Conservation (phyloP, 805 yeast genomes). For the Suhomyces xylopsoci region DNA sequence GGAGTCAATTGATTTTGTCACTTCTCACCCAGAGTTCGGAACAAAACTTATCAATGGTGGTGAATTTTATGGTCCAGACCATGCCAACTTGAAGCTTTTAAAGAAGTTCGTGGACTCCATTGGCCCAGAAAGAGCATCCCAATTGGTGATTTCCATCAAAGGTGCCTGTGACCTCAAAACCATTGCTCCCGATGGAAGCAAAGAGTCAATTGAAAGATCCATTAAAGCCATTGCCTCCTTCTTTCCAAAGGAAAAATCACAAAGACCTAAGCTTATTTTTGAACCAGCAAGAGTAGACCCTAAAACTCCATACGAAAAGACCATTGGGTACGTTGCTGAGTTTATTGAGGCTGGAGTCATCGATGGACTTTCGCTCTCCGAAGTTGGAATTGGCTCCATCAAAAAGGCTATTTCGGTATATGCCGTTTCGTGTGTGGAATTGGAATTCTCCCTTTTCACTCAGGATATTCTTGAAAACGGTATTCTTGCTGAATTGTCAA, state of each 20-base stretch:
- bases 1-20: constrained; percentile 44
- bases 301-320: constrained; percentile 54
- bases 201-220: constrained; percentile 45
- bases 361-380: constrained; percentile 72
- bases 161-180: constrained; percentile 50
- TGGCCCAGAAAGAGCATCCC: constrained; percentile 50
- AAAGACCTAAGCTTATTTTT: constrained; percentile 44
- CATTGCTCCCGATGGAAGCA: constrained; percentile 47
- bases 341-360: constrained; percentile 61
- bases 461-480: constrained; percentile 61
- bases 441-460: constrained; percentile 73
- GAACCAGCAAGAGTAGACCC: constrained; percentile 72
- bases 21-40: constrained; percentile 46
- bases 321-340: constrained; percentile 54
- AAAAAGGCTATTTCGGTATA: constrained; percentile 52
- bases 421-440: constrained; percentile 68
- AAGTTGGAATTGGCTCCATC: constrained; percentile 62
- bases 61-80: constrained; percentile 66
- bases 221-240: constrained; percentile 40
- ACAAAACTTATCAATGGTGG: constrained; percentile 66
- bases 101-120: constrained; percentile 53
- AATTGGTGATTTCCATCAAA: constrained; percentile 63
- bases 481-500: constrained; percentile 54
- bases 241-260: constrained; percentile 25
- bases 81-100: constrained; percentile 53